These are phyloP conservation scores for Ophiostoma fasciatum DNA, from an alignment of 2,329 filamentous ascomycete species.

Conservation along the genomic window DNA sequence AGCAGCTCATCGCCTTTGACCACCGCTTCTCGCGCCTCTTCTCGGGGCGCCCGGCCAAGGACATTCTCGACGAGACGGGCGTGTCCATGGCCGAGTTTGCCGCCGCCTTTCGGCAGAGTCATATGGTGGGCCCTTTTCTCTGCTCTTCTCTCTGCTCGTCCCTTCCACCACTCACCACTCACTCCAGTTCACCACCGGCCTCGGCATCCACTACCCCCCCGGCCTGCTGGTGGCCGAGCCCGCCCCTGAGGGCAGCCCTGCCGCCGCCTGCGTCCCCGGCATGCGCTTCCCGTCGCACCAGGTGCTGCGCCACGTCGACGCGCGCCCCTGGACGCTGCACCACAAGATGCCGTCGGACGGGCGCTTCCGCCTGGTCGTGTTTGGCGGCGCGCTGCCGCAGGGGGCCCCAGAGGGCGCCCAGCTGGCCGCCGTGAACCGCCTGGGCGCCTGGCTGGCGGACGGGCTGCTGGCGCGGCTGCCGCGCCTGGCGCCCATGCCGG, in stretches of 20 bases:
- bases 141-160: too few relatives aligned
- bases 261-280: slow-evolving; percentile 30
- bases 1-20: slow-evolving; percentile 43
- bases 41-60: slow-evolving; percentile 34
- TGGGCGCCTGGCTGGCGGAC: slow-evolving; percentile 29
- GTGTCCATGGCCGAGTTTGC: slow-evolving; percentile 42
- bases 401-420: slow-evolving; percentile 14
- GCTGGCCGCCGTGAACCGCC: slow-evolving; percentile 20
- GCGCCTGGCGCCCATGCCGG: slow-evolving; percentile 18
- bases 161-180: too few relatives aligned
- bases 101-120: slow-evolving; percentile 4
- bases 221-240: slow-evolving; percentile 3
- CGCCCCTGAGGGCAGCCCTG: slow-evolving; percentile 10
- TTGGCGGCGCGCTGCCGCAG: slow-evolving; percentile 41
- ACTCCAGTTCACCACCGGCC: slow-evolving; percentile 7
- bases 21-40: slow-evolving; percentile 33
- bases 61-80: slow-evolving; percentile 39
- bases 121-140: slow-evolving; percentile 1
- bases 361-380: slow-evolving; percentile 43
- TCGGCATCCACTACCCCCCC: slow-evolving; percentile 5
- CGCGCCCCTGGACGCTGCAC: slow-evolving; percentile 41
- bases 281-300: slow-evolving; percentile 45
- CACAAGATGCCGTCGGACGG: slow-evolving; percentile 40
- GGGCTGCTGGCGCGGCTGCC: slow-evolving; percentile 23
- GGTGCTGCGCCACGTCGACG: slow-evolving; percentile 45